phyloP scores from a whole-genome alignment of 352 stramenopile species.

The Aphanomyces cochlioides region DNA sequence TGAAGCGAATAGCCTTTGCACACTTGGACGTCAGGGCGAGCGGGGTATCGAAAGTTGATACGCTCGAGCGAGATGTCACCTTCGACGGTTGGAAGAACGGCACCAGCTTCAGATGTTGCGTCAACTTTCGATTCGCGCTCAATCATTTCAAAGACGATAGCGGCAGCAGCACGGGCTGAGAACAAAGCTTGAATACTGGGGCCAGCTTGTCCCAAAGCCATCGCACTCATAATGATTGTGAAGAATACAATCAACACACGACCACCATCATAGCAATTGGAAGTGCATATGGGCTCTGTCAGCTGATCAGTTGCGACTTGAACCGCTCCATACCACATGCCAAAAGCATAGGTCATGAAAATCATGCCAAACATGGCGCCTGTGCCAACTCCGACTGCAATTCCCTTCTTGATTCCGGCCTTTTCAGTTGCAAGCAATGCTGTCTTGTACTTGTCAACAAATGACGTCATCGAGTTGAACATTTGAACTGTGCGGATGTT shows the following conservation, averaged over 20 bases:
- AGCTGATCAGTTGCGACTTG: conserved; percentile 63
- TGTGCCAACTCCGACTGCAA: conserved; percentile 55
- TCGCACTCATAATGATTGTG: conserved; percentile 61
- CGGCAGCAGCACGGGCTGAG: conserved; percentile 53
- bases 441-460: conserved; percentile 15
- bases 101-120: conserved; percentile 14
- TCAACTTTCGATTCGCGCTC: conserved; percentile 31
- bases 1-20: conserved; percentile 38
- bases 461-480: conserved; percentile 35
- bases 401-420: conserved; percentile 34
- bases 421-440: conserved; percentile 6
- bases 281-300: conserved; percentile 37
- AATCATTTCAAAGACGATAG: conserved; percentile 63
- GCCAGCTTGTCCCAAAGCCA: conserved; percentile 63
- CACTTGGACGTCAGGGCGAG: conserved; percentile 34
- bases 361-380: conserved; percentile 64
- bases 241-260: conserved; percentile 73
- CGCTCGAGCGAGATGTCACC: conserved; percentile 42
- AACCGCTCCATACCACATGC: conserved; percentile 76
- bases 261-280: conserved; percentile 58
- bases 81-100: conserved; percentile 31
- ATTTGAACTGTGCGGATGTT: conserved; percentile 43
- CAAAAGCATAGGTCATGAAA: conserved; percentile 69
- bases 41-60: conserved; percentile 46
- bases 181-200: conserved; percentile 59